Base-by-base conservation (phyloP, 805 yeast genomes). In the Saturnispora sanitii region DNA sequence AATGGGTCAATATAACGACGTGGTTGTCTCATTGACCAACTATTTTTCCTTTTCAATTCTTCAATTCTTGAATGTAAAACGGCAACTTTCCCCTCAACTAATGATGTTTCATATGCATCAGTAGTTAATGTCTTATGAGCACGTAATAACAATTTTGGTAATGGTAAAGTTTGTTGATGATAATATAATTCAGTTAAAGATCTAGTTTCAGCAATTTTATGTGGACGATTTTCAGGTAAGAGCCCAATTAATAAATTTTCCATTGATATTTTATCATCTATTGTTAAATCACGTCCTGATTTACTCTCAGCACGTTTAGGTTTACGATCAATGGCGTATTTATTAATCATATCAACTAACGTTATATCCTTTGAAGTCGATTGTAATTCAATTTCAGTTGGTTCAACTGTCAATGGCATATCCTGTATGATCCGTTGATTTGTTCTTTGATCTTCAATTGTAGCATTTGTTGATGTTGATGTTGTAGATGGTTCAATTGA, bases 11-110 rank as follows among this genome's bases (percentile, higher is more conserved):
- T 54, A 52, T 70, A 80, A 47, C 73, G 70, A 39, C 71, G 66
- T 0, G 94, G 95, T 57, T 92, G 98, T 40, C 94, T 70, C 40
- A 92, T 65, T 18, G 95, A 80, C 97, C 98, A 92, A 51, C 83
- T 78, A 2, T 84, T 82, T 43, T 81, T 80, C 35, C 94, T 68
- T 57, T 86, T 85, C 47, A 92, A 67, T 57, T 90, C 97, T 54
- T 90, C 97, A 35, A 92, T 88, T 45, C 97, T 69, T 2, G 94
- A 82, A 51, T 86, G 82, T 16, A 86, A 77, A 9, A 87, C 96
- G 0, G 94, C 84, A 3, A 90, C 78, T 55, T 88, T 82, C 3
- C 96, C 95, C 55, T 92, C 98, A 12, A 85, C 73, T 26, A 88
- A 64, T 0, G 95, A 84, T 51, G 82, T 74, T 54, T 86, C 94